These are phyloP conservation scores for Pharnaceum exiguum DNA, from an alignment of 148 eudicot genomes.

Conservation along the genomic window DNA sequence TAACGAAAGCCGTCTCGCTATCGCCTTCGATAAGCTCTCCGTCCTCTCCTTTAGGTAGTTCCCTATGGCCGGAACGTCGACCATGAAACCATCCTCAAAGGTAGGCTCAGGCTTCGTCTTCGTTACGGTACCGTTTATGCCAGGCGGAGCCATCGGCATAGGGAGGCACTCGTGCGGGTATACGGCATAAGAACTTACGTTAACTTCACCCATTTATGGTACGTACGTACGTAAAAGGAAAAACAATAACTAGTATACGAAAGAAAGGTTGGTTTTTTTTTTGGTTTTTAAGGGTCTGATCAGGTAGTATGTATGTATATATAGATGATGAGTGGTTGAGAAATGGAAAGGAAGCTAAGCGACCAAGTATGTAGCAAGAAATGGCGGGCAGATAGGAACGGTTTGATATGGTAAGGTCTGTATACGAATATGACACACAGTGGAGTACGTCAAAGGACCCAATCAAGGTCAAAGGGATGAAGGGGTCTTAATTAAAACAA, in stretches of 20 bases:
- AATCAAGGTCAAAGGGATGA: too few species aligned
- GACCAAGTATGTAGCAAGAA: slow-evolving; percentile 4
- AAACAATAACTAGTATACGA: too few species aligned
- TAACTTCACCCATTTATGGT: slow-evolving; percentile 13
- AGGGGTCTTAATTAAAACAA: not conserved
- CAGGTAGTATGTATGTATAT: not conserved
- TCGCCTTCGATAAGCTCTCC: slow-evolving; percentile 45
- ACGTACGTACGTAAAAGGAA: too few species aligned
- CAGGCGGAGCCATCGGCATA: slow-evolving; percentile 58
- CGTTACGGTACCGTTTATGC: slow-evolving; percentile 17
- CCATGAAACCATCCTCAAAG: slow-evolving; percentile 17
- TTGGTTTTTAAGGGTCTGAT: not conserved
- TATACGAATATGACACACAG: too few species aligned
- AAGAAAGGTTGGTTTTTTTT: not conserved
- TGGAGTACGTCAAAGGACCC: too few species aligned
- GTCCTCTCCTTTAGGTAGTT: slow-evolving; percentile 58
- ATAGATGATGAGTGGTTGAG: not conserved
- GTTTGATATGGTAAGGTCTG: slow-evolving; percentile 10
- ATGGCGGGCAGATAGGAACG: slow-evolving; percentile 23
- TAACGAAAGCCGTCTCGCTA: slow-evolving; percentile 37
- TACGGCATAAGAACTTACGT: slow-evolving; percentile 12
- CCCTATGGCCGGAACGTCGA: slow-evolving; percentile 54
- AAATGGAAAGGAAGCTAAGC: slow-evolving; percentile 4
- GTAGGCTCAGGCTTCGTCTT: slow-evolving; percentile 11
- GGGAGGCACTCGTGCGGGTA: slow-evolving; percentile 55